Evolutionary conservation across 2,329 filamentous ascomycete genomes (phyloP), one percentile per base, ranked within the genome.

Genomic region (Didymellaceae sp.): DNA sequence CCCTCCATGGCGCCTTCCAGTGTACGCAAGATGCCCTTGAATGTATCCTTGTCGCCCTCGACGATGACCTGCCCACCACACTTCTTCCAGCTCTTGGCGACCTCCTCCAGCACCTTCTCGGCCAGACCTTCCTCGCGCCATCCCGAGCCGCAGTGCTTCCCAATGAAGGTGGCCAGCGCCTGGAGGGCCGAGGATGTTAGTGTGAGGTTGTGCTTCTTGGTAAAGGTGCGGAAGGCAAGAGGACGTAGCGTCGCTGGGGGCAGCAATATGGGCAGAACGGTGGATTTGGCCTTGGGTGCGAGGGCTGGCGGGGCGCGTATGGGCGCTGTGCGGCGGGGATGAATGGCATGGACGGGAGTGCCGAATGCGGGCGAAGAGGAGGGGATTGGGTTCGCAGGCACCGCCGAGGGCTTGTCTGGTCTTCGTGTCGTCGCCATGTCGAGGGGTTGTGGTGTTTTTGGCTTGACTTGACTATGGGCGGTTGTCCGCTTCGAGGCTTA

Each of bases 121-220:
- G 92, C 94, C 24, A 97, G 79, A 0, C 95, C 93, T 71, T 96
- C 91, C 76, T 97, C 92, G 64, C 93, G 85, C 94, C 94, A 99
- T 86, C 87, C 91, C 49, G 92, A 92, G 25, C 94, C 94, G 72
- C 94, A 99, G 73, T 96, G 89, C 62, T 90, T 87, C 9, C 94
- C 95, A 44, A 99, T 88, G 72, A 99, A 99, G 1, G 84, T 82
- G 16, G 94, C 92, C 24, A 99, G 81, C 37, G 89, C 85, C 71
- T 93, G 87, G 5, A 99, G 78, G 0, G 94, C 91, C 0, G 91
- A 86, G 0, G 93, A 94, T 6, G 90, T 92, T 44, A 99, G 84
- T 0, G 92, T 97, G 47, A 99, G 80, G 63, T 93, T 95, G 75
- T 99, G 91, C 69, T 97, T 99, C 74, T 97, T 97, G 2, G 94